Conservation (phyloP, 2,329 filamentous ascomycete genomes). For the Fusarium graminum region DNA sequence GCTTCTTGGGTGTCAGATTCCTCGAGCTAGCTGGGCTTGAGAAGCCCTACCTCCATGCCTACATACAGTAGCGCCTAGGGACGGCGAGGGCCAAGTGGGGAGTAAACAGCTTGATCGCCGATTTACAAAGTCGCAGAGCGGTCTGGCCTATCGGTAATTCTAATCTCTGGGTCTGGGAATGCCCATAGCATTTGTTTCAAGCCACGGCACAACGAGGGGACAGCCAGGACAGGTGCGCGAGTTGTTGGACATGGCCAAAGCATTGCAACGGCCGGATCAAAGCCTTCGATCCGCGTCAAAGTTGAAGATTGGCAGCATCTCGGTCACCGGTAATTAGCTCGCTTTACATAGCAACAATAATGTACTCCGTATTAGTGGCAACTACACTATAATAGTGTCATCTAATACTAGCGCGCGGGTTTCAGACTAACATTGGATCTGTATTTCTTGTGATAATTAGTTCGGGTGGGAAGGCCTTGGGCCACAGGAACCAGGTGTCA, state of each 20-base stretch:
- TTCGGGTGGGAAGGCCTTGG: slow-evolving; percentile 4
- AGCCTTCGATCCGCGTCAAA: slow-evolving; percentile 22
- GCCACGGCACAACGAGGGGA: slow-evolving; percentile 1
- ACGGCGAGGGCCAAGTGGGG: slow-evolving; percentile 12
- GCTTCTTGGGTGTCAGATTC: slow-evolving; percentile 9
- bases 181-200: slow-evolving; percentile 10
- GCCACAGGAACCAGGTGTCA: slow-evolving; percentile 3
- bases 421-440: slow-evolving; percentile 4
- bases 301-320: slow-evolving; percentile 24
- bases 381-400: slow-evolving; percentile 4
- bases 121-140: slow-evolving; percentile 39
- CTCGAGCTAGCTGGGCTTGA: slow-evolving; percentile 19
- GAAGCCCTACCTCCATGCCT: background rate
- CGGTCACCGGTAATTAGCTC: background rate
- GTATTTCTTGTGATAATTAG: slow-evolving; percentile 5
- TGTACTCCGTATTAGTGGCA: slow-evolving; percentile 1
- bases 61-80: background rate
- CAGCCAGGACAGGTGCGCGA: background rate
- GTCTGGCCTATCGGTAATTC: slow-evolving; percentile 33
- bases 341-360: background rate
- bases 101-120: slow-evolving; percentile 39
- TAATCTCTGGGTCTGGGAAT: slow-evolving; percentile 5
- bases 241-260: background rate
- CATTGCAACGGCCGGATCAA: background rate
- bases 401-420: slow-evolving; percentile 15